Conservation (phyloP, 2,329 filamentous ascomycete genomes). For the Phaeosphaeria sp. region DNA sequence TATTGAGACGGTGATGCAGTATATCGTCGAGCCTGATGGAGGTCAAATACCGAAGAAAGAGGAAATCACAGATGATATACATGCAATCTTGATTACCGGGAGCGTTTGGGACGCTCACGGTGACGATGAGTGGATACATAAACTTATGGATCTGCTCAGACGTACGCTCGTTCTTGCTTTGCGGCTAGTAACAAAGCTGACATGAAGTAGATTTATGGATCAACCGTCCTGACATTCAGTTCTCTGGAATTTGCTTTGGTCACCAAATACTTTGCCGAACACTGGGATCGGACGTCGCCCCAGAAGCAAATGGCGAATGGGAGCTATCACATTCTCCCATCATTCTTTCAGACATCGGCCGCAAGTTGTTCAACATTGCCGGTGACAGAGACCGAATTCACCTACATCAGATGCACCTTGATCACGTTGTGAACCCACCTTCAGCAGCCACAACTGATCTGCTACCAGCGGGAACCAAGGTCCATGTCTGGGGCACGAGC, state of each 20-base stretch:
- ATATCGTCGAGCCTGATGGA: constrained; percentile 55
- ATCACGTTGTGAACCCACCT: constrained; percentile 50
- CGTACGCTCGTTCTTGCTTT: constrained; percentile 33
- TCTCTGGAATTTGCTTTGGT: constrained; percentile 57
- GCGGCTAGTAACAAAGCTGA: background rate
- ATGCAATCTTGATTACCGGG: constrained; percentile 56
- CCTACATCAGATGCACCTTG: constrained; percentile 58
- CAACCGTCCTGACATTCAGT: constrained; percentile 58
- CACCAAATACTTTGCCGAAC: constrained; percentile 56
- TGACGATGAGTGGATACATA: constrained; percentile 53
- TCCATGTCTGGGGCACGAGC: constrained; percentile 59
- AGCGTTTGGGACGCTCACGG: constrained; percentile 57
- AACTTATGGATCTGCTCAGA: constrained; percentile 54
- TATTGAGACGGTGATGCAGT: constrained; percentile 62
- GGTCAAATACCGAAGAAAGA: constrained; percentile 53
- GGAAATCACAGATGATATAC: constrained; percentile 55
- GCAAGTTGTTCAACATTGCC: constrained; percentile 48
- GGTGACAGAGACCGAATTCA: constrained; percentile 42
- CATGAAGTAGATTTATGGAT: constrained; percentile 55
- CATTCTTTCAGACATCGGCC: constrained; percentile 48
- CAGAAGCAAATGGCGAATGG: constrained; percentile 52
- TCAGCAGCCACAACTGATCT: constrained; percentile 28
- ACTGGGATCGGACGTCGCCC: constrained; percentile 50
- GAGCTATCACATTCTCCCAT: constrained; percentile 55
- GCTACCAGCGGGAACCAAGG: constrained; percentile 44